Conservation (phyloP, 345 rosid species). For the Eucalyptus regnans region DNA sequence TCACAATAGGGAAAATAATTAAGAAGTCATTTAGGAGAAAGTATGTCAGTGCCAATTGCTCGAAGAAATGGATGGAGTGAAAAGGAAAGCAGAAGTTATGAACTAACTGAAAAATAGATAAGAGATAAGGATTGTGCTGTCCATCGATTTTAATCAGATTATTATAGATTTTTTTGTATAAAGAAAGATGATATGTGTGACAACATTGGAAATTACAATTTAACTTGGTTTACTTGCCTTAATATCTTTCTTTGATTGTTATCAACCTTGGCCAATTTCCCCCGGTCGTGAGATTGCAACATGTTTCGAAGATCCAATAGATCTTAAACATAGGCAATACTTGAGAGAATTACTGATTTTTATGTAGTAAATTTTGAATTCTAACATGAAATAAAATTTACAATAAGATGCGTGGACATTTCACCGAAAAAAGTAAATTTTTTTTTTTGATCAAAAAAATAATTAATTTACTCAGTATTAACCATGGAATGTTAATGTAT, state of each 20-base stretch:
- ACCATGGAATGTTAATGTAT: neutral
- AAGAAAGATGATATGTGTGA: neutral
- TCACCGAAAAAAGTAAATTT: neutral
- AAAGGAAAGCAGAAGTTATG: too few species aligned
- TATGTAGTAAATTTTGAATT: too few species aligned
- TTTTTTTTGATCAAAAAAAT: too few species aligned
- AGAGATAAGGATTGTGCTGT: neutral
- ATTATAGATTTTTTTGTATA: neutral
- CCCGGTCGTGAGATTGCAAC: neutral
- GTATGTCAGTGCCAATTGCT: too few species aligned
- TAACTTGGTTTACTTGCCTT: too few species aligned
- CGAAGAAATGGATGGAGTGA: too few species aligned
- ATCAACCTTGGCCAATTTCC: too few species aligned
- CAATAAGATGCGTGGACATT: neutral
- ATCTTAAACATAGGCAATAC: neutral
- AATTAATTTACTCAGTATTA: too few species aligned
- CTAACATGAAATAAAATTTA: neutral
- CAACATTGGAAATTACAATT: neutral
- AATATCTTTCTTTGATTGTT: too few species aligned
- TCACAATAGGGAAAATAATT: too few species aligned
- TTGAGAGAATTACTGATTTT: neutral
- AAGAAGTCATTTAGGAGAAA: too few species aligned
- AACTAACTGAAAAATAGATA: too few species aligned
- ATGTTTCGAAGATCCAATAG: neutral
- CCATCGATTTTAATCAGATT: neutral